Evolutionary conservation across 768 basidiomycete genomes (phyloP).

Genomic region (Termitomyces sp.): DNA sequence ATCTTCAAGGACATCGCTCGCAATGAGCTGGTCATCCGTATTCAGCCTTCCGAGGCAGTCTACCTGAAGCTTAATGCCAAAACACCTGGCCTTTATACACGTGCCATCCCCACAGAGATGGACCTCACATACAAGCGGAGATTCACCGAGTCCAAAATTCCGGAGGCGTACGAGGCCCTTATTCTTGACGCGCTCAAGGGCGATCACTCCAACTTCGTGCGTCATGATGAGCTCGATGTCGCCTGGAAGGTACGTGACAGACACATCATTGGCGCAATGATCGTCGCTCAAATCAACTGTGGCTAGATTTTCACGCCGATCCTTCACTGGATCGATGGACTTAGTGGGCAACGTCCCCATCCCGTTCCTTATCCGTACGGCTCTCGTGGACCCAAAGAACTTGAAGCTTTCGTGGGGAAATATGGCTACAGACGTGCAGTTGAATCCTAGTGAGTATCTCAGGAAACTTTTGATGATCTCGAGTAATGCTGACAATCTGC

Average conservation of each 20-base stretch:
- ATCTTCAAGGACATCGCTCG: constrained; percentile 96
- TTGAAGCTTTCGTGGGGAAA: constrained; percentile 71
- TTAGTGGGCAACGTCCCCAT: constrained; percentile 58
- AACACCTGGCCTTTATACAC: constrained; percentile 85
- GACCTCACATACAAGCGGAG: constrained; percentile 97
- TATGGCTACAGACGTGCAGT: constrained; percentile 73
- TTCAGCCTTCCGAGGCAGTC: constrained; percentile 94
- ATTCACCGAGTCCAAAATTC: constrained; percentile 87
- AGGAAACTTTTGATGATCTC: background rate
- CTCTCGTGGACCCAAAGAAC: constrained; percentile 86
- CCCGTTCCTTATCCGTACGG: constrained; percentile 88
- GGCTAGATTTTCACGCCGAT: constrained; percentile 88
- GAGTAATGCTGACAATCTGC: constrained; percentile 7
- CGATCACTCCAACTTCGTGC: constrained; percentile 99
- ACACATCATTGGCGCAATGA: background rate
- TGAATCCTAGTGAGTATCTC: constrained; percentile 68
- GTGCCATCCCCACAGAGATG: constrained; percentile 94
- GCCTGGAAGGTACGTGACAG: constrained; percentile 86
- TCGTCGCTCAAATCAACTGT: background rate
- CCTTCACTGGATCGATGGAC: constrained; percentile 93
- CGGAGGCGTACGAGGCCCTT: constrained; percentile 94
- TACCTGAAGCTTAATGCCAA: constrained; percentile 98
- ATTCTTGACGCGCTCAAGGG: constrained; percentile 95
- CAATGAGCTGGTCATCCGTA: constrained; percentile 96
- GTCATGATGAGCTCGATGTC: constrained; percentile 93